Base-by-base conservation (phyloP, 768 basidiomycete species). In the Suillus clintonianus region DNA sequence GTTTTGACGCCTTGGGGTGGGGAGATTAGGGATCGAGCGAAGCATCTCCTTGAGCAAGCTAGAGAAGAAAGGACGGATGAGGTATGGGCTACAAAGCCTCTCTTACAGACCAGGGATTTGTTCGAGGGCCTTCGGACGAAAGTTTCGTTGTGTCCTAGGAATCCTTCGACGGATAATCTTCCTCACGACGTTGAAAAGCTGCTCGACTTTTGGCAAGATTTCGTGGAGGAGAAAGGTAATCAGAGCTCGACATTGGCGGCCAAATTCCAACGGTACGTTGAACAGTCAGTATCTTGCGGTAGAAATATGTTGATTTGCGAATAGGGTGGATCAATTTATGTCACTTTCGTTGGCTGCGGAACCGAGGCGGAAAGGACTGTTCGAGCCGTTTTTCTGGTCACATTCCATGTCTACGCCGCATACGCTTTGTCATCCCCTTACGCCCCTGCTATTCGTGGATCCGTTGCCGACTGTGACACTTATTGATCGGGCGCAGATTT, bases 341-440 rank as follows among this genome's bases (percentile, higher is more conserved):
- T 86, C 89, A 0, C 79, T 92, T 22, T 94, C 92, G 2, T 73
- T 92, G 39, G 86, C 89, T 43, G 86, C 89, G 17, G 92, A 94
- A 68, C 86, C 91, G 8, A 83, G 88, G 24, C 81, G 87, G n/a
- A 87, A 83, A 71, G 89, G 90, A 9, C 75, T 89, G 2, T 93
- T 91, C 62, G 90, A 92, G 66, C 90, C 91, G 0, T 85, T 88
- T 67, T 92, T 89, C 75, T 94, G 91, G 91, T 78, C 81, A 5
- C 82, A 83, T 50, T 65, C 79, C 14, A 69, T 73, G 30, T 72
- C 78, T 3, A 73, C 79, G 43, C 70, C 80, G 0, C 74, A 76
- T 24, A 67, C 73, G 11, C 77, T 80, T 2, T 80, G 79, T 51
- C 78, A 85, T 39, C 82, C 83, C 1, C 77, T 89, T 48, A 78